Evolutionary conservation across 148 eudicot species (phyloP), one percentile per base, ranked within the genome.

Genomic region (Gaultheria prostrata): DNA sequence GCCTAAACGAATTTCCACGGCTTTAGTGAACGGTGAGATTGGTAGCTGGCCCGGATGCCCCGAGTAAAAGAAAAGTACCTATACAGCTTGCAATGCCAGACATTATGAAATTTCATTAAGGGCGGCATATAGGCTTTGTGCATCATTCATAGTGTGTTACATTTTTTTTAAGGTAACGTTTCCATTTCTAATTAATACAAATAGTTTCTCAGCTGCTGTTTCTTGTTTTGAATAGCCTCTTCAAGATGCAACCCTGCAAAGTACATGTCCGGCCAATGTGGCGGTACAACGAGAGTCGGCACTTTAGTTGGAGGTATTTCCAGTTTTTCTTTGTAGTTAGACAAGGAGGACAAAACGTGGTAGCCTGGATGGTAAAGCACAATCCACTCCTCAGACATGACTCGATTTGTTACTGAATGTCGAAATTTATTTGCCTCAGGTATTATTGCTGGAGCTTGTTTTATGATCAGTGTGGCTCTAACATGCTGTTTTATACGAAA

Each of bases 251-350:
- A 71, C 80, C 82, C 86, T 65, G 69, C 85, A 45, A 86, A 83
- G 78, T 91, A 87, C 86, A 45, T 91, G 54, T 81, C 87, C 28
- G 92, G 92, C 79, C 49, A 86, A 77, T 91, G 93, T 82, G 87
- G 89, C 21, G 90, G 90, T 82, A 79, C 85, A 50, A 82, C 89
- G 2, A 85, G 89, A 87, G 50, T 89, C 57, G 88, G 85, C 67
- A 85, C 85, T 46, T 45, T 91, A 76, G 77, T 87, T 61, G 93
- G 93, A 87, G 93, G 93, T 91, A 89, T 82, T 78, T 59, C 33
- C 46, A 45, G 26, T 69, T 80, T 80, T 24, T 20, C 30, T 39
- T 63, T 43, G 17, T n/a, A 26, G 33, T 39, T 21, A 8, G 10
- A 35, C 59, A 33, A 59, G 4, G 45, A 21, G 24, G 2, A 0